Evolutionary conservation across 805 yeast species (phyloP), one percentile per base, ranked within the genome.

Genomic region (Tetrapisispora namnaoensis): DNA sequence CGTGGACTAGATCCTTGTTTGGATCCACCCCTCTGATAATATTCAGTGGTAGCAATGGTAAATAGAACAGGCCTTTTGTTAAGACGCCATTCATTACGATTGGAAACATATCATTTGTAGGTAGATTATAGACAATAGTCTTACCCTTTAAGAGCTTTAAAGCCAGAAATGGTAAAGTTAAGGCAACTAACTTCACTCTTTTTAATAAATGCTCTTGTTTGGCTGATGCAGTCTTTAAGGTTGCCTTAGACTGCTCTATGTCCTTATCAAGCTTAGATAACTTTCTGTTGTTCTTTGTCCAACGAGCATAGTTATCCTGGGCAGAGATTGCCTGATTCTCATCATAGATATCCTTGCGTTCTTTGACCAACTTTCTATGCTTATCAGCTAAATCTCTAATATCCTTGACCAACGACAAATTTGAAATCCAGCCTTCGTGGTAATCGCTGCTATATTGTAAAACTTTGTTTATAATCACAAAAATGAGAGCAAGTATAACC

Each of bases 301-400:
- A 93, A 59, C 78, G 82, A 28, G 97, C 96, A 65, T 91, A 93
- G 59, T 93, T 82, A 63, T 93, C 97, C 65, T 91, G 96, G 1
- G 97, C 91, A 48, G 87, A 78, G 10, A 89, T 77, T 2, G 72
- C 53, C 30, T 78, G 70, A 52, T 88, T 76, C 56, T 81, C 78
- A 14, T 69, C 71, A 55, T 76, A 71, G 21, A 79, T 60, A 18
- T 68, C 63, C 16, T 65, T 61, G 45, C 81, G 76, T 53, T 83
- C 76, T 9, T 60, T 55, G 47, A 74, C 70, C 46, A 70, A 57
- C 2, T 53, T 49, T 16, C 62, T 57, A 24, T 75, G 57, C 37
- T 62, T 54, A 16, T 60, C 50, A 34, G 68, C 55, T 13, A 60
- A 53, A 14, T 63, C 55, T 49, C 71, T 54, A 20, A 51, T 53